Base-by-base conservation (phyloP, 1,284 basidiomycete genomes). In the Flammula alnicola region DNA sequence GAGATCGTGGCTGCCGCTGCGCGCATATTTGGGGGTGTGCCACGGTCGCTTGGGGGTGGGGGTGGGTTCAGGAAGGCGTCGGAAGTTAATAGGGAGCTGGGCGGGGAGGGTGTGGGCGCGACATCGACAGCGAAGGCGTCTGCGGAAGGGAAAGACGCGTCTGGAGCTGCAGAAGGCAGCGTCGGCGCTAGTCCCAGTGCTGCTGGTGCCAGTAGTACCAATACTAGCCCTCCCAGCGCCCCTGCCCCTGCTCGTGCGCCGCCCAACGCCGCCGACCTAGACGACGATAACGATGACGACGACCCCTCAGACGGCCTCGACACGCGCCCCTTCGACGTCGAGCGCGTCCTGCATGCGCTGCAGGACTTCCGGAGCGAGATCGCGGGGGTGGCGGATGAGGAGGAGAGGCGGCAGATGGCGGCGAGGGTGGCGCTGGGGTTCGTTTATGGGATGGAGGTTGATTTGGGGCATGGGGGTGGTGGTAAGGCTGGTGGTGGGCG, bases 361-460 rank as follows among this genome's bases (percentile, higher is more conserved):
- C 80, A 87, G 60, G 79, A 77, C 31, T 80, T 91, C 77, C 87
- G 87, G 61, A 79, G 79, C 32, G 86, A 91, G 67, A 89, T 91
- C 54, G 73, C 82, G 16, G 77, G 71, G 9, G 88, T 91, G 65
- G 70, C 74, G 3, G 75, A 86, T 59, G 80, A 85, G 57, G 75
- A 72, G 12, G 84, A 84, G 66, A 75, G 83, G 54, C 72, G 84
- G 58, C 79, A 72, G 58, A 80, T 84, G 23, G 88, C 89, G 0
- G 89, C 89, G 5, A 73, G 75, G 39, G 85, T 88, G 16, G 87
- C 89, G 17, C 71, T 91, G 3, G 85, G 86, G 1, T 68, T 91
- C 45, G 88, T 86, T 5, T 86, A 87, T 66, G 86, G 85, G 3
- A 65, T 88, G 37, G 78, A 80, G n/a, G n/a, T n/a, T n/a, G n/a